phyloP scores from a whole-genome alignment of 1,139 yeast genomes.

The Zygoascus hellenicus region DNA sequence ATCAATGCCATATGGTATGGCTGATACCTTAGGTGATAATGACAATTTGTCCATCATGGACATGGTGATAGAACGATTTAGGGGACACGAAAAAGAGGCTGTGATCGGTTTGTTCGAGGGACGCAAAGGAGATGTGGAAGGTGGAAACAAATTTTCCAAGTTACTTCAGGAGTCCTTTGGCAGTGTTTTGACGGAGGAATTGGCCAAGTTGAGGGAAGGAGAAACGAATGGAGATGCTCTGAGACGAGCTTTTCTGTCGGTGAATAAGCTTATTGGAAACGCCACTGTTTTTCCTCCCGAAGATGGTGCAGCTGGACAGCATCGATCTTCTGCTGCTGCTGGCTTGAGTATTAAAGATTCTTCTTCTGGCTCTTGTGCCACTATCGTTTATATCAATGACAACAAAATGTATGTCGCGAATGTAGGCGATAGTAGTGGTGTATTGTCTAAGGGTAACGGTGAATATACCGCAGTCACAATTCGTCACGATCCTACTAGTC shows the following conservation, averaged over 20 bases:
- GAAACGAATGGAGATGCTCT: conserved; percentile 58
- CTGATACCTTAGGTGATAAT: conserved; percentile 74
- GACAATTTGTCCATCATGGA: conserved; percentile 72
- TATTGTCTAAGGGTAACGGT: conserved; percentile 75
- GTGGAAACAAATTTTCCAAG: conserved; percentile 58
- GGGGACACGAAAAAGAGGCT: conserved; percentile 71
- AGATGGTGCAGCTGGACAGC: conserved; percentile 31
- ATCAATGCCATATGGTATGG: conserved; percentile 80
- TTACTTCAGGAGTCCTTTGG: conserved; percentile 71
- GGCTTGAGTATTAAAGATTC: conserved; percentile 49
- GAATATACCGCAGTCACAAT: conserved; percentile 67
- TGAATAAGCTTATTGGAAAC: conserved; percentile 77
- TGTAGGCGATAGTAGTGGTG: conserved; percentile 84
- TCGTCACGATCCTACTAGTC: conserved; percentile 78
- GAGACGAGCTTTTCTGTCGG: conserved; percentile 66
- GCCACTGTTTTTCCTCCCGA: conserved; percentile 32
- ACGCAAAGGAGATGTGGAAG: conserved; percentile 43
- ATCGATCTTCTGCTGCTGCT: conserved; percentile 32
- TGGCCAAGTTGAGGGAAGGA: conserved; percentile 44
- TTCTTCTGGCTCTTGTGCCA: conserved; percentile 78
- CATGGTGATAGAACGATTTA: conserved; percentile 77
- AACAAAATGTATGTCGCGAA: conserved; percentile 74
- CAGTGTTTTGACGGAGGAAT: conserved; percentile 55
- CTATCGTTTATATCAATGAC: conserved; percentile 72
- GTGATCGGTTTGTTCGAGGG: conserved; percentile 88